phyloP scores from a whole-genome alignment of 768 basidiomycete genomes.

The Leccinum boreale region DNA sequence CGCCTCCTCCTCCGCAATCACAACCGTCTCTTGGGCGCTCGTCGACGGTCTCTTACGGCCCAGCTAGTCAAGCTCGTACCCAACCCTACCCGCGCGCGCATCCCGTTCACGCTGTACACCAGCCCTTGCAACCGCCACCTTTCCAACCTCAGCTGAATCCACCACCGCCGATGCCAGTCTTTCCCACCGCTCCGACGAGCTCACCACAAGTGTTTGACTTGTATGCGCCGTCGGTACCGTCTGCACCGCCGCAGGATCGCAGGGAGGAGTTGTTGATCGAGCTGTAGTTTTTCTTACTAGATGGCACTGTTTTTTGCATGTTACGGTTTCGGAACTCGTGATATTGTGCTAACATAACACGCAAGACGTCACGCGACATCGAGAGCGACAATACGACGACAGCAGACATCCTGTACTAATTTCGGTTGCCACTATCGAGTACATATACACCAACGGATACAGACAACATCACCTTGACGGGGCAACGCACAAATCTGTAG shows the following conservation, averaged over 20 bases:
- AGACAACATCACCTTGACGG: no score
- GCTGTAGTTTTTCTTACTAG: constrained; percentile 16
- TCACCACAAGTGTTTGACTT: constrained; percentile 51
- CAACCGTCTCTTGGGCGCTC: constrained; percentile 23
- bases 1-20: constrained; percentile 10
- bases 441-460: no score
- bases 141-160: constrained; percentile 19
- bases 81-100: constrained; percentile 9
- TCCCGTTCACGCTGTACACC: constrained; percentile 4
- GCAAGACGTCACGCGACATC: no score
- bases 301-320: background rate
- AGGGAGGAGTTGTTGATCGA: constrained; percentile 57
- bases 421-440: no score
- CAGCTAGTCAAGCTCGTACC: background rate
- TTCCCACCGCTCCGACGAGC: constrained; percentile 63
- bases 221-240: constrained; percentile 47
- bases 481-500: no score
- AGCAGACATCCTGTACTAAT: no score
- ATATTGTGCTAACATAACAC: background rate
- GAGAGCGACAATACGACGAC: no score
- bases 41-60: constrained; percentile 20
- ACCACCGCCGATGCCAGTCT: constrained; percentile 54
- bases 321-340: no score
- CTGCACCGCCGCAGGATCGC: constrained; percentile 52
- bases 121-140: constrained; percentile 7